Percentiles rank a stretch among this genome's conserved stretches.
These are phyloP conservation scores for Gloeophyllum trabeum DNA, from an alignment of 768 basidiomycete species.

Conservation along the genomic window DNA sequence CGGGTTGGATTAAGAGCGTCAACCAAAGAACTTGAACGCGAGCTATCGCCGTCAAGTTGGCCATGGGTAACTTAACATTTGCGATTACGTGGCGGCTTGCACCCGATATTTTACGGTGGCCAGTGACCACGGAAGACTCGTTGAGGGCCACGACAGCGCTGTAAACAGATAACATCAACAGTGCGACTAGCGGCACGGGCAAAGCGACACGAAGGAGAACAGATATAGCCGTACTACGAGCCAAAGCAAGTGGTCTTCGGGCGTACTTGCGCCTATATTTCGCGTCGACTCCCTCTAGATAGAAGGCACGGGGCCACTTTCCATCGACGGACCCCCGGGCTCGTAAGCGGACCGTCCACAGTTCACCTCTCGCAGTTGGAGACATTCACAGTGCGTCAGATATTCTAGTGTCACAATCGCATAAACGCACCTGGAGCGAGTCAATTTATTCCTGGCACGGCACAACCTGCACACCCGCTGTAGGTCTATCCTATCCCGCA, in stretches of 20 bases:
- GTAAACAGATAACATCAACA: too few relatives aligned
- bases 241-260: background rate
- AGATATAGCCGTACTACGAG: too few relatives aligned
- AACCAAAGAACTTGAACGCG: too few relatives aligned
- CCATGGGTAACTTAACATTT: too few relatives aligned
- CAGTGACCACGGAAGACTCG: too few relatives aligned
- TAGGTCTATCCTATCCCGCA: conserved; percentile 75
- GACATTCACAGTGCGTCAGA: conserved; percentile 6
- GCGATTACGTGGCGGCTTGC: too few relatives aligned
- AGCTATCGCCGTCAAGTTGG: too few relatives aligned
- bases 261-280: conserved; percentile 87
- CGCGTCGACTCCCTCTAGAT: conserved; percentile 81
- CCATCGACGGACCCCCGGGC: conserved; percentile 80
- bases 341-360: conserved; percentile 82
- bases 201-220: too few relatives aligned
- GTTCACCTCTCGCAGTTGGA: conserved; percentile 89
- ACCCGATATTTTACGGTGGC: too few relatives aligned
- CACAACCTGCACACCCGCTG: conserved; percentile 76
- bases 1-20: too few relatives aligned
- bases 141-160: too few relatives aligned
- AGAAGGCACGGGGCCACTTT: conserved; percentile 91
- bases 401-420: background rate
- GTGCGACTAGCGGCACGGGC: too few relatives aligned
- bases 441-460: conserved; percentile 88
- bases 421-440: conserved; percentile 38